phyloP scores from a whole-genome alignment of 441 rosid genomes.

The Erodium chrysanthum region DNA sequence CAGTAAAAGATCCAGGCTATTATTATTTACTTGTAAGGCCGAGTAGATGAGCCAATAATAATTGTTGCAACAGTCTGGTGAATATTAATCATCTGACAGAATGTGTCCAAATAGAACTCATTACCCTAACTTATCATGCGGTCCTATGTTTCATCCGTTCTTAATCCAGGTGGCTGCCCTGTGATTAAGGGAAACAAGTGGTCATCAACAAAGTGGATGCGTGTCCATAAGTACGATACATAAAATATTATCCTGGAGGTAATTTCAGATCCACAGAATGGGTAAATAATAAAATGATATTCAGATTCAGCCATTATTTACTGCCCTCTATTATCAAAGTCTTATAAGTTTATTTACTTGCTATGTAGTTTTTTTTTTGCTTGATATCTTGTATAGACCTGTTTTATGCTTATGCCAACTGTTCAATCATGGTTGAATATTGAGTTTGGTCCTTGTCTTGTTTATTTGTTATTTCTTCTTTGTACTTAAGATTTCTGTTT shows the following conservation, averaged over 20 bases:
- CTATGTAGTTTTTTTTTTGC: background rate
- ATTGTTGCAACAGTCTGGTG: background rate
- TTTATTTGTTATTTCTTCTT: background rate
- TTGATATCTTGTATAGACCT: background rate
- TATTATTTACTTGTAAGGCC: background rate
- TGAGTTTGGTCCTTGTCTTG: background rate
- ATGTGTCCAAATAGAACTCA: background rate
- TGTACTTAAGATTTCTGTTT: background rate
- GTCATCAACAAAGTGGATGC: conserved; percentile 92
- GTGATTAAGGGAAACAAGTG: conserved; percentile 83
- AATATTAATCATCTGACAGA: background rate
- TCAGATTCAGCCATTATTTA: background rate
- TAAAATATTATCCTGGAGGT: conserved; percentile 32
- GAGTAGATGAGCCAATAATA: background rate
- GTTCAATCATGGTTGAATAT: background rate
- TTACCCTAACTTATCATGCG: background rate
- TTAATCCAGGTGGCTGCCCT: conserved; percentile 67
- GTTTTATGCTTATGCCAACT: background rate
- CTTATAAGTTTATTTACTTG: background rate
- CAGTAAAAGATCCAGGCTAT: background rate
- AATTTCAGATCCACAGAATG: conserved; percentile 4
- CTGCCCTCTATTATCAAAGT: background rate
- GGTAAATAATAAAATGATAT: background rate
- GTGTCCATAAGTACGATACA: conserved; percentile 51
- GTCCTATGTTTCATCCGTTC: conserved; percentile 2